Evolutionary conservation across 371 early-diverging fungal genomes (phyloP).

Genomic region (Sporodiniella umbellata): DNA sequence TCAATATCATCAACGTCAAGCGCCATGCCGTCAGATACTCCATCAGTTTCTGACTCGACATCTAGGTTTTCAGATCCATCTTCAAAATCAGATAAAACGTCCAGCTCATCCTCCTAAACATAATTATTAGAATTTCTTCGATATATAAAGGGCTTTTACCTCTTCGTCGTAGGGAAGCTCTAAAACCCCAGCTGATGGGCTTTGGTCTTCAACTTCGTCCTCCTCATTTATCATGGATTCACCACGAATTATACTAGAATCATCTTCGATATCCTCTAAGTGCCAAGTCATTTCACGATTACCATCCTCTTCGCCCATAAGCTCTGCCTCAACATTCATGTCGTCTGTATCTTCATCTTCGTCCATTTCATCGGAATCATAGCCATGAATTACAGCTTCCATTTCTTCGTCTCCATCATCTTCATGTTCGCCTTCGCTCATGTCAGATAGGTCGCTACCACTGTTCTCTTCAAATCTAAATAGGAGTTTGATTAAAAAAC

Average conservation of each 20-base stretch:
- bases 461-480: slow-evolving; percentile 67
- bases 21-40: slow-evolving; percentile 39
- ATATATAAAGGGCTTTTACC: too few species aligned
- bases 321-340: slow-evolving; percentile 39
- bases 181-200: not conserved
- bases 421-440: slow-evolving; percentile 60
- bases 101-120: slow-evolving; percentile 37
- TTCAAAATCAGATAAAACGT: slow-evolving; percentile 47
- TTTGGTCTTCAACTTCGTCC: slow-evolving; percentile 39
- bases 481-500: too few species aligned
- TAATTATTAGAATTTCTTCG: not conserved
- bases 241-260: slow-evolving; percentile 44
- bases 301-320: slow-evolving; percentile 48
- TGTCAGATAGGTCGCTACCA: slow-evolving; percentile 69
- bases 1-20: slow-evolving; percentile 56
- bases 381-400: slow-evolving; percentile 67
- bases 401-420: slow-evolving; percentile 56
- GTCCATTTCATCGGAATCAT: slow-evolving; percentile 50
- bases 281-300: slow-evolving; percentile 51
- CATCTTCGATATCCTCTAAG: slow-evolving; percentile 53
- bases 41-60: slow-evolving; percentile 41
- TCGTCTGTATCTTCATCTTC: slow-evolving; percentile 43
- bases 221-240: slow-evolving; percentile 42
- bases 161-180: slow-evolving; percentile 28
- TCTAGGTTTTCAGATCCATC: slow-evolving; percentile 51